Evolutionary conservation across 352 stramenopile species (phyloP), one percentile per base, ranked within the genome.

Genomic region (Phytopythium litorale): DNA sequence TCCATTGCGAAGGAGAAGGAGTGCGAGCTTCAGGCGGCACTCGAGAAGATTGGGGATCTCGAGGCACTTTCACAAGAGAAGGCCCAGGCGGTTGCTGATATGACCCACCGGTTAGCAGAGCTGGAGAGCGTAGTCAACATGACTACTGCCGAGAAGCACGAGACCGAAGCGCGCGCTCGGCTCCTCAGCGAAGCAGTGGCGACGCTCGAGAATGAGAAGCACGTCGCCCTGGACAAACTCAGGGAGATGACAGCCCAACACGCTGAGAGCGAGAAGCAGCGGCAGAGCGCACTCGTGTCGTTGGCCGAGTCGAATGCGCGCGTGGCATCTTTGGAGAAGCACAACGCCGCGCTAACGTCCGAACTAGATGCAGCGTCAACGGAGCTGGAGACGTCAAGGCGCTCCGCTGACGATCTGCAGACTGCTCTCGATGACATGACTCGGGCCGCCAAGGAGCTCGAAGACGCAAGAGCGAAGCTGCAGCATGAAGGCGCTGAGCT

Each of bases 381-480:
- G 21, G 75, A 78, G 48, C 56, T 57, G 7, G 19, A 45, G 11
- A 21, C 33, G 21, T 9, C 2, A 6, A 54, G 25, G 28, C 16
- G 25, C 6, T 37, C 28, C 5, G 28, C 48, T 16, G 25, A 54
- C 7, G 16, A n/a, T 13, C 6, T 69, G 2, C 58, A 56, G 32
- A 30, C 19, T 12, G 58, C 13, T 42, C 53, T 62, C 16, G 50
- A 61, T 1, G 30, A n/a, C 1, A 35, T 55, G n/a, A 30, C 30
- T 8, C 51, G 51, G 28, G 6, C 16, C 4, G 28, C 25, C 25
- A 38, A 37, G 28, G 23, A 54, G 15, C 28, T 54, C 16, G 25
- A 54, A 54, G 28, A 15, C 5, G 7, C 28, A 4, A 15, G 48
- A 19, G 28, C 23, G 25, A 54, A n/a, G 25, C 28, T 54, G 18